A percentile compares a stretch with the other conserved stretches of the same genome.
These are phyloP conservation scores for Fusarium setosum DNA, from an alignment of 2,329 filamentous ascomycete genomes.

Conservation along the genomic window DNA sequence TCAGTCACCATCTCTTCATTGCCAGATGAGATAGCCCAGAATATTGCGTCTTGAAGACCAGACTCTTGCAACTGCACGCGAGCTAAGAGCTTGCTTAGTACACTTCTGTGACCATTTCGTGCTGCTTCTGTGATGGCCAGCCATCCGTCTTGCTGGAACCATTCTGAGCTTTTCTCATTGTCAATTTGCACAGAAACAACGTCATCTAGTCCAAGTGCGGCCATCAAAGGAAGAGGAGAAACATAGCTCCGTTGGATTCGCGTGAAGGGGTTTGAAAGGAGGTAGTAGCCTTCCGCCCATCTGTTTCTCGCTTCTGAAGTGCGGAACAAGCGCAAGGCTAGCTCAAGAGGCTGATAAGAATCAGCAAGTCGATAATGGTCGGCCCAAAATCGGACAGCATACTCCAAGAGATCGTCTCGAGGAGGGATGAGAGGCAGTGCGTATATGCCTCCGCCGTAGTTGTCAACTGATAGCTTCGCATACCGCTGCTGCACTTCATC, in stretches of 20 bases:
- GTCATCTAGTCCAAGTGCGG: background rate
- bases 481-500: background rate
- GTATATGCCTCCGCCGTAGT: background rate
- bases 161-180: background rate
- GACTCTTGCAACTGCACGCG: background rate
- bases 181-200: background rate
- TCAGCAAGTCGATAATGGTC: background rate
- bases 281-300: background rate
- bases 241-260: background rate
- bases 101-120: background rate
- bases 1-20: background rate
- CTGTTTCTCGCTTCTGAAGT: too few relatives aligned
- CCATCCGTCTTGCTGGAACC: background rate
- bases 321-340: background rate
- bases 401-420: background rate
- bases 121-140: background rate
- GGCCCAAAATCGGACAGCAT: conserved; percentile 2
- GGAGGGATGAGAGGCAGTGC: background rate
- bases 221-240: background rate
- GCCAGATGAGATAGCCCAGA: background rate
- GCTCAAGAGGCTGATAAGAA: background rate
- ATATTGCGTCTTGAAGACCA: background rate
- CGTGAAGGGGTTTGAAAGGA: background rate
- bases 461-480: background rate
- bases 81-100: background rate